Evolutionary conservation across 345 rosid genomes (phyloP).

Genomic region (Heritiera littoralis): DNA sequence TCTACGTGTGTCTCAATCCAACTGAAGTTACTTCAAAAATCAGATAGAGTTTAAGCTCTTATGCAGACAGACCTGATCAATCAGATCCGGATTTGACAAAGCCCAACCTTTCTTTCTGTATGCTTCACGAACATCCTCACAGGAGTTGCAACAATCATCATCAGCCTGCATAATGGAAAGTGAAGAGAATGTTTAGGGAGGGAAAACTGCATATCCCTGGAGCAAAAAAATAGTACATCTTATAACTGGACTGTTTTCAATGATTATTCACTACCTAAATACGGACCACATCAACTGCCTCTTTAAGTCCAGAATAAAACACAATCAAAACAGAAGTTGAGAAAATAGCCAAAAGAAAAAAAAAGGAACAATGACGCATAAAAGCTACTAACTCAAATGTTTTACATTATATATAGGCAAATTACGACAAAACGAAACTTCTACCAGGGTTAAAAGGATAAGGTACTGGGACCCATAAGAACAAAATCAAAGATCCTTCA

Average conservation of each 20-base stretch:
- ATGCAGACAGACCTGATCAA: constrained; percentile 70
- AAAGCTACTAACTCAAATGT: neutral
- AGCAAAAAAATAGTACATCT: neutral
- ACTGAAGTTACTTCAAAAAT: constrained; percentile 7
- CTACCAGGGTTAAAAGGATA: neutral
- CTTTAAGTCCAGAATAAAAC: neutral
- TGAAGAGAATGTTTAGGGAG: neutral
- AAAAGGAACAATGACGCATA: neutral
- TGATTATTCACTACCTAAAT: constrained; percentile 4
- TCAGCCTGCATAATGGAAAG: constrained; percentile 49
- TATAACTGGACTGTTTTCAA: neutral
- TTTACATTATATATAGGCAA: neutral
- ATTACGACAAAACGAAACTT: neutral
- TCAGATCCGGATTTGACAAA: constrained; percentile 62
- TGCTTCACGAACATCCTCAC: constrained; percentile 94
- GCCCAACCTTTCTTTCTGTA: constrained; percentile 89
- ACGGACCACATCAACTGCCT: neutral
- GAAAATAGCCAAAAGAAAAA: neutral
- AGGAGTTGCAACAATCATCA: constrained; percentile 80
- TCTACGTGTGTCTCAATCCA: neutral
- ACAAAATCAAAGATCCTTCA: neutral
- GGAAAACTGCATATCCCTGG: neutral
- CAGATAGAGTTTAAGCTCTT: constrained; percentile 11
- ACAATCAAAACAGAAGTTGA: neutral
- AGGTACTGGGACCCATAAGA: neutral